Conservation (phyloP, 2,329 filamentous ascomycete genomes). For the Thielaviopsis ethacetica region DNA sequence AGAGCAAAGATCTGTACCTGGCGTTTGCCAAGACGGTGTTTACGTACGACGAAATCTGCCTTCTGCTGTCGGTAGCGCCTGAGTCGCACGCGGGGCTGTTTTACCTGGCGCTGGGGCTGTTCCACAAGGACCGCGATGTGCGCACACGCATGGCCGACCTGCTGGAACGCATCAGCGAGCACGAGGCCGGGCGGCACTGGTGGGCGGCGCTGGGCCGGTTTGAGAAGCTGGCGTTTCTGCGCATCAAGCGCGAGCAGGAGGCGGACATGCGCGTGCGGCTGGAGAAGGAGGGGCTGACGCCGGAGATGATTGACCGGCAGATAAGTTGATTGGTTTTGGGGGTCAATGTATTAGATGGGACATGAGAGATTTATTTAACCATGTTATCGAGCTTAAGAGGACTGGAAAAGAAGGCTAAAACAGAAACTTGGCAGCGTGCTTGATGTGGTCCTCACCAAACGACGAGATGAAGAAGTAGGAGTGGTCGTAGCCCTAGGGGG, state of each 20-base stretch:
- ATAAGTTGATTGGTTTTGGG: slow-evolving; percentile 26
- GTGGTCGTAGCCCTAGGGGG: slow-evolving; percentile 66
- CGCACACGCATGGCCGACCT: slow-evolving; percentile 62
- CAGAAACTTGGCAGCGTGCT: slow-evolving; percentile 79
- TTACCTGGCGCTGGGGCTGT: slow-evolving; percentile 77
- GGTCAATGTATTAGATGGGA: not conserved
- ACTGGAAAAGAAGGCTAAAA: slow-evolving; percentile 11
- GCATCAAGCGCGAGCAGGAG: slow-evolving; percentile 54
- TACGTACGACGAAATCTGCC: slow-evolving; percentile 70
- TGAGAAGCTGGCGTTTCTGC: slow-evolving; percentile 69
- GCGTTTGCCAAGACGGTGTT: slow-evolving; percentile 60
- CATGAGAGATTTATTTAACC: not conserved
- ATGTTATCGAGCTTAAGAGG: not conserved
- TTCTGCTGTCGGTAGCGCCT: slow-evolving; percentile 66
- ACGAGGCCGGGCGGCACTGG: slow-evolving; percentile 86
- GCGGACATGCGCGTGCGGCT: slow-evolving; percentile 30
- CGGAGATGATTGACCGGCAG: slow-evolving; percentile 27
- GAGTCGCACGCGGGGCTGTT: slow-evolving; percentile 81
- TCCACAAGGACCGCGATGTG: slow-evolving; percentile 74
- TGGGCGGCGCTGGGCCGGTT: slow-evolving; percentile 78
- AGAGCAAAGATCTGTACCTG: slow-evolving; percentile 72
- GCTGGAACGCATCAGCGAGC: slow-evolving; percentile 64
- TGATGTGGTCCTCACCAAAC: slow-evolving; percentile 80
- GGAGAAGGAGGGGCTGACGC: slow-evolving; percentile 27
- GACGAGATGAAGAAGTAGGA: slow-evolving; percentile 93